Evolutionary conservation across 352 stramenopile species (phyloP).

Genomic region (Globisporangium okanoganense): DNA sequence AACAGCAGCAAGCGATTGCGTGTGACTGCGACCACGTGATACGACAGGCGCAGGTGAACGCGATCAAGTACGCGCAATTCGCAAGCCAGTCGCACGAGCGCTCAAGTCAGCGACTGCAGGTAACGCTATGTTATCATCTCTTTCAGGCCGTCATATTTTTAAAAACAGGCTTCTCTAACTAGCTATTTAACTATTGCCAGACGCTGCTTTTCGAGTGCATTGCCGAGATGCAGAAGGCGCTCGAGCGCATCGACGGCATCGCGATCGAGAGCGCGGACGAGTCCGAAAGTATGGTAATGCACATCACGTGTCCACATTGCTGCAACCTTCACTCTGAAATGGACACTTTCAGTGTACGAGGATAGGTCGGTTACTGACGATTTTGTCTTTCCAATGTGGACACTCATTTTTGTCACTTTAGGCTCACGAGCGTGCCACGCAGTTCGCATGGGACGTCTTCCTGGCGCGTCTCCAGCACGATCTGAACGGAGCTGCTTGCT

Average conservation of each 20-base stretch:
- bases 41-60: neutral
- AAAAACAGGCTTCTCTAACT: neutral
- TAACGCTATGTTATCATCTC: neutral
- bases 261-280: conserved; percentile 19
- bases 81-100: conserved; percentile 2
- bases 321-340: neutral
- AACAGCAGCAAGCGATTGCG: conserved; percentile 9
- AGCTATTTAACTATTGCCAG: conserved; percentile 2
- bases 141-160: no score
- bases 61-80: conserved; percentile 3
- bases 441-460: conserved; percentile 34
- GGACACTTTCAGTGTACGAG: neutral
- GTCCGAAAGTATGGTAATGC: conserved; percentile 45
- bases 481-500: conserved; percentile 13
- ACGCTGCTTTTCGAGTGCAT: conserved; percentile 36
- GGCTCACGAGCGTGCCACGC: conserved; percentile 6
- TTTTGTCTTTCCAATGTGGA: neutral
- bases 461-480: conserved; percentile 32
- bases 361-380: neutral
- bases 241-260: conserved; percentile 26
- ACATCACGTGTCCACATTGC: neutral
- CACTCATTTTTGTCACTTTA: neutral
- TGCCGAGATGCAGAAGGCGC: conserved; percentile 37
- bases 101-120: conserved; percentile 10
- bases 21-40: conserved; percentile 10